phyloP scores from a whole-genome alignment of 306 rosid genomes.

The Quercus rubra region DNA sequence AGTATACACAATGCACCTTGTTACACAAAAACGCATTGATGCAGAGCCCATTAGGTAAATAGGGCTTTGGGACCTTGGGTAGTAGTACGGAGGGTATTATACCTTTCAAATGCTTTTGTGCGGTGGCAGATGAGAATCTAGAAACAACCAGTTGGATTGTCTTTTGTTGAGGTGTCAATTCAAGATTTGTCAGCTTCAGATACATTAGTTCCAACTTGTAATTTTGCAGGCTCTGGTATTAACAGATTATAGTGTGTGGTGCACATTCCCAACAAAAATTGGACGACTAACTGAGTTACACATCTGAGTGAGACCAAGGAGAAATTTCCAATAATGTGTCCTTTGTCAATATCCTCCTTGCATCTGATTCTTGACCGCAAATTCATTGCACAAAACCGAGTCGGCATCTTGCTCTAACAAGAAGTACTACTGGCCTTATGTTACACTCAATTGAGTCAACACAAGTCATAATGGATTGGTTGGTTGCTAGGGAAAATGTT shows the following conservation, averaged over 20 bases:
- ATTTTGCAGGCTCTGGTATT: neutral
- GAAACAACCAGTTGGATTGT: neutral
- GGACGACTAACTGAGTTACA: conserved; percentile 13
- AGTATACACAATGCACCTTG: too few relatives aligned
- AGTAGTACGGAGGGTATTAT: neutral
- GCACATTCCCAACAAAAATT: conserved; percentile 23
- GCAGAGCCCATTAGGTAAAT: neutral
- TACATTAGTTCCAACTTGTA: conserved; percentile 17
- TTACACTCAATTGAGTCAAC: too few relatives aligned
- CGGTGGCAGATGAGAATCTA: neutral
- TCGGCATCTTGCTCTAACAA: too few relatives aligned
- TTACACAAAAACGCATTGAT: neutral
- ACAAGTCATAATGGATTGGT: too few relatives aligned
- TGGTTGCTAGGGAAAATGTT: too few relatives aligned
- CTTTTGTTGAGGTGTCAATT: conserved; percentile 27
- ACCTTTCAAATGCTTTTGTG: neutral
- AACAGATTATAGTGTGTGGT: neutral
- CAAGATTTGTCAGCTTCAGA: conserved; percentile 31
- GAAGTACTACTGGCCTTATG: too few relatives aligned
- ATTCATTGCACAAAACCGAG: neutral
- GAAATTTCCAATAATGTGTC: neutral
- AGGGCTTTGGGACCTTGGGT: neutral
- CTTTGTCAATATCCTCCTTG: neutral
- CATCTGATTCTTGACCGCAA: neutral
- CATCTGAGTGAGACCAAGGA: neutral